A percentile compares a stretch with the other conserved stretches of the same genome.
These are phyloP conservation scores for Darksidea phi DNA, from an alignment of 495 filamentous ascomycete species.

Conservation along the genomic window DNA sequence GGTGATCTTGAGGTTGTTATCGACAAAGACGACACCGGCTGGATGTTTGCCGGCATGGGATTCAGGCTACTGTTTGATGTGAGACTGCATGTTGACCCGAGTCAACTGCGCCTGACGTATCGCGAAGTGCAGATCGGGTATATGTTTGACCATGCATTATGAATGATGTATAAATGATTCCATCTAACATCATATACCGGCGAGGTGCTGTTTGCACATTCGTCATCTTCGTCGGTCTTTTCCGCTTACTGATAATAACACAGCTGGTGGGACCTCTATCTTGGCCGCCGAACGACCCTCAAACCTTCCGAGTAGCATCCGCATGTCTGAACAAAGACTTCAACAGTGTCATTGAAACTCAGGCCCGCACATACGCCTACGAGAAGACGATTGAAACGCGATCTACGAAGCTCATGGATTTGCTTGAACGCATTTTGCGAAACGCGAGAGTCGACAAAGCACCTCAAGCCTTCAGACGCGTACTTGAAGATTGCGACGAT, in stretches of 20 bases:
- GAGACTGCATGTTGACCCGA: constrained; percentile 21
- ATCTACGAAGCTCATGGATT: constrained; percentile 27
- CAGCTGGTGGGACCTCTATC: constrained; percentile 21
- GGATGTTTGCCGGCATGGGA: constrained; percentile 24
- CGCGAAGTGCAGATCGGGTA: constrained; percentile 23
- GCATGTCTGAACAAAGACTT: constrained; percentile 27
- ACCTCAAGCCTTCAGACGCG: constrained; percentile 15
- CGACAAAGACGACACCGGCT: constrained; percentile 23
- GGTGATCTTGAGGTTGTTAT: constrained; percentile 22
- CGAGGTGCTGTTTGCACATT: too few relatives aligned
- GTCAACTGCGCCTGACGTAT: constrained; percentile 14
- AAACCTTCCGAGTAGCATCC: constrained; percentile 22
- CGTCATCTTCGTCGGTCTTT: too few relatives aligned
- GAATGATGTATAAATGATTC: constrained; percentile 26
- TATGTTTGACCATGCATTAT: constrained; percentile 28
- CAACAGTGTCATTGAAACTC: constrained; percentile 16
- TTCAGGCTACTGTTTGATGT: constrained; percentile 27
- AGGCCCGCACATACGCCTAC: constrained; percentile 19
- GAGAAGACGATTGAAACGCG: too few relatives aligned
- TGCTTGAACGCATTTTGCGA: constrained; percentile 21
- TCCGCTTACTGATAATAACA: not conserved
- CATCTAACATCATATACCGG: too few relatives aligned
- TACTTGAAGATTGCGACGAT: constrained; percentile 23
- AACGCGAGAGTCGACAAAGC: constrained; percentile 16
- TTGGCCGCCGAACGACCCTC: constrained; percentile 19